Evolutionary conservation across 2,329 filamentous ascomycete genomes (phyloP).

Genomic region (Trichoderma arundinaceum): DNA sequence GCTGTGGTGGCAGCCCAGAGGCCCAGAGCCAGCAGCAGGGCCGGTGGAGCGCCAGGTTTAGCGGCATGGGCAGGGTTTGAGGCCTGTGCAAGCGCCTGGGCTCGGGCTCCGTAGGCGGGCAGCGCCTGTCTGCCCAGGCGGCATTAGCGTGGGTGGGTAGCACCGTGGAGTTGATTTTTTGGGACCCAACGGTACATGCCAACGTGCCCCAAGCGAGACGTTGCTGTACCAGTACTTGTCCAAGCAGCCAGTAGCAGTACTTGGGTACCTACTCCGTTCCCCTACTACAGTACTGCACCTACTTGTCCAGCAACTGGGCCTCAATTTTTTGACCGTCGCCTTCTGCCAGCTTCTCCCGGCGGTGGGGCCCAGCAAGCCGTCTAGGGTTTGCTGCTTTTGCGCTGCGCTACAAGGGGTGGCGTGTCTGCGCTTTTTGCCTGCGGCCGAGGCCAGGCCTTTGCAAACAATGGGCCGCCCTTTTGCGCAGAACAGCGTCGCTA

Average conservation of each 20-base stretch:
- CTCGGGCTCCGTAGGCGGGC: constrained; percentile 7
- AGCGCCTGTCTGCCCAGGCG: no score
- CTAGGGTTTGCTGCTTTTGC: neutral
- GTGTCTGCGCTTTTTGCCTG: constrained; percentile 16
- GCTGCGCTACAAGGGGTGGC: constrained; percentile 19
- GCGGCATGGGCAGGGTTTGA: neutral
- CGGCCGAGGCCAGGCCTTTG: neutral
- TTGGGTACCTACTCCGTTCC: no score
- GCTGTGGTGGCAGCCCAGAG: constrained; percentile 20
- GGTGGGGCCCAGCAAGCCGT: neutral
- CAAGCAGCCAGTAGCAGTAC: neutral
- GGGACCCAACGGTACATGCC: constrained; percentile 30
- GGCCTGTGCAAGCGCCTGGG: constrained; percentile 14
- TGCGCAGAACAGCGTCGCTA: neutral
- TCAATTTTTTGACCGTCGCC: no score
- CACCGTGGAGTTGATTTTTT: constrained; percentile 8
- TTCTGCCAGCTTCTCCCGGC: constrained; percentile 8
- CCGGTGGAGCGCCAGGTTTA: neutral
- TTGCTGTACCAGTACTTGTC: neutral
- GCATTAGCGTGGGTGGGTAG: constrained; percentile 31
- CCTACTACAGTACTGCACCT: no score
- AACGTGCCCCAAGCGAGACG: no score
- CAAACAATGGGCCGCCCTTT: constrained; percentile 18
- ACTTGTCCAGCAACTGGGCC: no score
- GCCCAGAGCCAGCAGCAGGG: neutral